These are phyloP conservation scores for Hirsutella minnesotensis DNA, from an alignment of 2,329 filamentous ascomycete species.

Conservation along the genomic window DNA sequence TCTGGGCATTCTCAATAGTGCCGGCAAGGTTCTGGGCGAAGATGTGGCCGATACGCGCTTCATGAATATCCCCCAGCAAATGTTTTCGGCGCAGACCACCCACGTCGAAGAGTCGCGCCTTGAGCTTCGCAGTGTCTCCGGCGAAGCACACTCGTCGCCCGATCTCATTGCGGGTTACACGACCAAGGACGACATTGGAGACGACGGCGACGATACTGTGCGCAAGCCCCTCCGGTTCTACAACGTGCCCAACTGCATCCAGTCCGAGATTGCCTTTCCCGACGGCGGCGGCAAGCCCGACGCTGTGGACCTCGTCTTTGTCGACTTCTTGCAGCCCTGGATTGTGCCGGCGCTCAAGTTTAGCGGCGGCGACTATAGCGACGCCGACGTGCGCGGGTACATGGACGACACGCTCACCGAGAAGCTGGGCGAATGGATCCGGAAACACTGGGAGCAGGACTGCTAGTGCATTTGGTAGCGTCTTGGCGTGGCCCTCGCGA, in stretches of 20 bases:
- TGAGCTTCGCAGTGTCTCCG: conserved; percentile 16
- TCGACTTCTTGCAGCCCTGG: conserved; percentile 83
- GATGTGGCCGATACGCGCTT: conserved; percentile 28
- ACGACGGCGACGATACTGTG: conserved; percentile 81
- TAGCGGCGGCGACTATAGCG: conserved; percentile 36
- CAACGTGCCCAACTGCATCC: conserved; percentile 71
- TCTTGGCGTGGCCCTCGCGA: too few relatives aligned
- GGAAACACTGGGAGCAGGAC: conserved; percentile 41
- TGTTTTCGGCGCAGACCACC: conserved; percentile 11
- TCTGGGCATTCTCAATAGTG: conserved; percentile 31
- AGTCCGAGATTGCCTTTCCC: conserved; percentile 54
- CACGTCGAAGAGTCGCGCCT: conserved; percentile 9
- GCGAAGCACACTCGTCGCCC: conserved; percentile 10
- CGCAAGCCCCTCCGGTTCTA: conserved; percentile 68
- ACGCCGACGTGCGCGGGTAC: conserved; percentile 37
- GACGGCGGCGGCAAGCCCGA: conserved; percentile 41
- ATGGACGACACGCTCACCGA: conserved; percentile 43
- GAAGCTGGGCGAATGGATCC: conserved; percentile 44
- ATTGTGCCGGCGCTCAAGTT: conserved; percentile 62
- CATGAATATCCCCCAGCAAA: conserved; percentile 37
- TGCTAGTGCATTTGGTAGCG: too few relatives aligned
- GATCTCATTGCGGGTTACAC: conserved; percentile 62
- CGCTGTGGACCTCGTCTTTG: conserved; percentile 76
- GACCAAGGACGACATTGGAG: conserved; percentile 71
- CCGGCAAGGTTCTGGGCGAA: conserved; percentile 27